Conservation (phyloP, 2,329 filamentous ascomycete species). For the Aspergillus puulaauensis region DNA sequence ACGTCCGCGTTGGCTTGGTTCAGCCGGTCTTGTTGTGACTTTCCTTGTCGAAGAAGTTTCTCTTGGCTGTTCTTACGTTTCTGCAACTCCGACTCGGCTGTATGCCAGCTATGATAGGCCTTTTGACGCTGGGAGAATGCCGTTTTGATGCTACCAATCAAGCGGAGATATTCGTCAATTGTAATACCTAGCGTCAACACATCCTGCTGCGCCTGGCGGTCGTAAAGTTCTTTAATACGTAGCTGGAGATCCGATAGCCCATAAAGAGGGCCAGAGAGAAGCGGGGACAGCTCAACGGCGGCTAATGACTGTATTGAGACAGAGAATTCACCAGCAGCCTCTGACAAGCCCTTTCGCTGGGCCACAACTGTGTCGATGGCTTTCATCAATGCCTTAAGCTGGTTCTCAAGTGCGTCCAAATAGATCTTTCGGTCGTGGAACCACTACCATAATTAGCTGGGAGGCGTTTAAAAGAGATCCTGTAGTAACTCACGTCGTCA, state of each 20-base stretch:
- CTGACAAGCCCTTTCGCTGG: constrained; percentile 89
- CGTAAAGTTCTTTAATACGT: constrained; percentile 91
- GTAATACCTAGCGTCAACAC: constrained; percentile 95
- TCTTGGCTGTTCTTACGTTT: constrained; percentile 89
- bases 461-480: not conserved
- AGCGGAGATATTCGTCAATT: constrained; percentile 94
- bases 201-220: constrained; percentile 95
- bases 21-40: constrained; percentile 91
- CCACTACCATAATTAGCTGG: constrained; percentile 57
- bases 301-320: constrained; percentile 89
- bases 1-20: constrained; percentile 93
- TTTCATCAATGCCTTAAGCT: constrained; percentile 86
- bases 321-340: constrained; percentile 91
- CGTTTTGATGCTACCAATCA: constrained; percentile 93
- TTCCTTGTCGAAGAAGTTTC: constrained; percentile 90
- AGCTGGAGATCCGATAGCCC: constrained; percentile 90
- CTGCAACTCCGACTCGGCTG: constrained; percentile 82
- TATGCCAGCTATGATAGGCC: constrained; percentile 91
- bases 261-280: constrained; percentile 83
- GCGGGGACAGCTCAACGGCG: constrained; percentile 85
- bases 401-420: constrained; percentile 87
- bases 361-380: constrained; percentile 89
- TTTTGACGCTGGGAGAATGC: constrained; percentile 92
- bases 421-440: constrained; percentile 97
- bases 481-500: constrained; percentile 69